Evolutionary conservation across 176 grass and related monocot species (phyloP), one percentile per base, ranked within the genome.

Genomic region (Cenchrus americanus): DNA sequence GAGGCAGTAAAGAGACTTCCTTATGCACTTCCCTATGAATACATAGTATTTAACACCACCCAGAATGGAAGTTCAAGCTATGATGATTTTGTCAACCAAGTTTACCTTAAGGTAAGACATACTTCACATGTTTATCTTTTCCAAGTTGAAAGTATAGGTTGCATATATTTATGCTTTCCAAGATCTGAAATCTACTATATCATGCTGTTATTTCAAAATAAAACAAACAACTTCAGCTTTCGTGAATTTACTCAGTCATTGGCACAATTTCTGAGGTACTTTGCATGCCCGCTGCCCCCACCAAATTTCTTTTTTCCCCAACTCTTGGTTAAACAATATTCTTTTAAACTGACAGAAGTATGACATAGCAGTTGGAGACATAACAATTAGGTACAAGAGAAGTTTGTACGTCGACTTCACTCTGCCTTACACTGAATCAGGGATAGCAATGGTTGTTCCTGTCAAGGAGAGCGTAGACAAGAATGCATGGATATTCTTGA

Each of bases 321-420:
- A 44, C 10, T 44, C 11, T 77, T 60, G 55, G 13, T 77, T 46
- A 77, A 46, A 46, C 17, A 32, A 62, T 72, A 32, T 78, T 18
- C 8, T 8, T 64, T 83, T 40, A 6, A 8, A 13, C 2, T 76
- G 17, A 15, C 83, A 92, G 90, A 66, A 47, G 3, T 92, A 75
- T 14, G 87, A 92, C 41, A 41, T 73, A 2, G 78, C 72, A 15
- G 67, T 95, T 18, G 90, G 86, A 21, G 93, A 95, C 14, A 80
- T 90, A 46, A 84, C 90, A 42, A 88, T 95, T 27, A 87, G 80
- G 17, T 88, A 80, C 24, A 83, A 84, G 49, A 83, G 90, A 77
- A 80, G 63, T 19, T 22, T 5, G 0, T 75, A 84, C 4, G 83
- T 80, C 2, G 93, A 95, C 49, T 90, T 92, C 88, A 88, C 90